Base-by-base conservation (phyloP, 148 eudicot species). In the Fagopyrum homotropicum region DNA sequence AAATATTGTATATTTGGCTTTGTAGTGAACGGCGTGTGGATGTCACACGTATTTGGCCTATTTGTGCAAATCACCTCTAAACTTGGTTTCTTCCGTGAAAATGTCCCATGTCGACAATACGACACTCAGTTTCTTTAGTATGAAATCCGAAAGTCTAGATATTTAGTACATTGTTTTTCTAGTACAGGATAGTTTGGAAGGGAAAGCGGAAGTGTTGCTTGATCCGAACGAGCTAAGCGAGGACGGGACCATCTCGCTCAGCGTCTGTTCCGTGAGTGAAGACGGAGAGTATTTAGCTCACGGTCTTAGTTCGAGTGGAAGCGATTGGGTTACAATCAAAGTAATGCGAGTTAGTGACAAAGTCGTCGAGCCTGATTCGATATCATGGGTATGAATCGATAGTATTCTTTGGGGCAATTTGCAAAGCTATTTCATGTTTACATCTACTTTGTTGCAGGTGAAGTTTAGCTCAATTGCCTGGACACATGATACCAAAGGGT, bases 311-410 rank as follows among this genome's bases (percentile, higher is more conserved):
- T 75, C 85, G 19, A 88, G 97, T 54, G 98, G 98, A 77, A 95
- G 98, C 75, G 98, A 95, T 75, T 95, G 98, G 98, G 82, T 90
- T 30, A 90, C 92, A 68, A 84, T 95, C 75, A 85, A 90, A 81
- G 91, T 95, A 26, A 84, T 87, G 85, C 73, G 77, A 5, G 68
- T 95, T 59, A 86, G 87, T 5, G 86, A 84, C 74, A 82, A 78
- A 75, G 59, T 12, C 7, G 70, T 83, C 6, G 82, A 84, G 82
- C 77, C 88, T 59, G 98, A 90, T 82, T 81, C 84, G 15, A 43
- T 95, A 50, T 89, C 86, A 75, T 95, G 96, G 98, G 98, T 93
- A n/a, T 75, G 84, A 79, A 9, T 52, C 57, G 75, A 54, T 17
- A 54, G 17, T 14, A 15, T 26, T 59, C 4, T 59, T 59, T 54